Evolutionary conservation across 2,329 filamentous ascomycete species (phyloP), one percentile per base, ranked within the genome.

Genomic region (Trichoderma cornu-damae): DNA sequence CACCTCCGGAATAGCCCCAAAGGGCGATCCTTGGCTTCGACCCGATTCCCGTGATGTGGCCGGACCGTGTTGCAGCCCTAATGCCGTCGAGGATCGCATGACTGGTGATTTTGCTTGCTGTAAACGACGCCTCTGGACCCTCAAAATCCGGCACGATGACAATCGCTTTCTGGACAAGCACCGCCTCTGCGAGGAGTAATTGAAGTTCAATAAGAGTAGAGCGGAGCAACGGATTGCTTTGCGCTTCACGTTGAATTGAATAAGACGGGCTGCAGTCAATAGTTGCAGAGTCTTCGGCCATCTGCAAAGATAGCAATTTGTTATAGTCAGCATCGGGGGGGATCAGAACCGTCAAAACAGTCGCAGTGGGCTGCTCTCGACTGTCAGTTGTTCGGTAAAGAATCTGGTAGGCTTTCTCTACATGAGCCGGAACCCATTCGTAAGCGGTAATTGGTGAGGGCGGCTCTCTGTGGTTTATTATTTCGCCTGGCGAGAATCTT

Each of bases 121-220:
- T 64, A 60, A 75, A 80, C 1, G 74, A 69, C 1, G 73, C 76
- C 8, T 67, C 63, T 2, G 74, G 73, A 0, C 76, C 76, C 51
- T 77, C 70, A 51, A 72, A 75, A 60, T 82, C 79, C 0, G 79
- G 77, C 69, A 76, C 63, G 14, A 72, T 75, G n/a, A 81, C 75
- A n/a, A 75, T 67, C 76, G 76, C 80, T 6, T 78, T 77, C 61
- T 70, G 57, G 4, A 66, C 67, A 2, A 81, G 72, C 2, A 60
- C 62, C 1, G 57, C 50, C n/a, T 66, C 60, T 2, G 66, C 59
- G 6, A 68, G 44, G 7, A 68, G 46, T 0, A 66, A 37, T 60
- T 67, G 63, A 6, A 52, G 8, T 42, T 66, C 58, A 6, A 59
- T 64, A 1, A 58, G 63, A 32, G 69, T 66, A 8, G 72, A 70